A percentile compares a stretch with the other conserved stretches of the same genome.
Evolutionary conservation across 129 eudicot genomes (phyloP).

Genomic region (sunflower (Helianthus annuus)): HanXRQr2.0-SUNRISE NC_035442.2:178704097-178704596

Average conservation of each 20-base stretch:
- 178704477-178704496: conserved; percentile 35
- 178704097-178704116: too few relatives aligned
- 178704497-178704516: conserved; percentile 35
- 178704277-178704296: too few relatives aligned
- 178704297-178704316: too few relatives aligned
- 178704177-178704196: conserved; percentile 15
- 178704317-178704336: not conserved
- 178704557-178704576: conserved; percentile 56
- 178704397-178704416: conserved; percentile 30
- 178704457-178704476: conserved; percentile 21
- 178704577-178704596: conserved; percentile 88
- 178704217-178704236: too few relatives aligned
- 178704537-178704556: conserved; percentile 51
- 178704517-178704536: conserved; percentile 20
- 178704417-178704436: conserved; percentile 41
- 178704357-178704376: conserved; percentile 8
- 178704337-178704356: not conserved
- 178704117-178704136: conserved; percentile 10
- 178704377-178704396: conserved; percentile 34
- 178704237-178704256: too few relatives aligned
- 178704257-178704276: too few relatives aligned
- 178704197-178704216: not conserved
- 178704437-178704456: conserved; percentile 26
- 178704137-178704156: conserved; percentile 30
- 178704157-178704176: conserved; percentile 12